Base-by-base conservation (phyloP, 495 filamentous ascomycete genomes). In the Penicillium steckii region DNA sequence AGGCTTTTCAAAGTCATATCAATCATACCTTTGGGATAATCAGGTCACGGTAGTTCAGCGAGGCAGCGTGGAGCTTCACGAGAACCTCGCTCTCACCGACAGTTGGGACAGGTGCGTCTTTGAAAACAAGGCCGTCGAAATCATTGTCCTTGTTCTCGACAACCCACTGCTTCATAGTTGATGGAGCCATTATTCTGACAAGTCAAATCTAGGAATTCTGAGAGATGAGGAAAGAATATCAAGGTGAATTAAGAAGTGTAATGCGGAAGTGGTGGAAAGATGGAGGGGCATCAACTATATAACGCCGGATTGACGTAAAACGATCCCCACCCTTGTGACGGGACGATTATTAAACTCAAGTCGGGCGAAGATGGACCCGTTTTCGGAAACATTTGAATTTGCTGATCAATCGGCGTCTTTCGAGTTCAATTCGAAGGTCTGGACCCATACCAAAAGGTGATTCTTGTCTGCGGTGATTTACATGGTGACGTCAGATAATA, bases 31-130 rank as follows among this genome's bases (percentile, higher is more conserved):
- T 78, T 4, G 87, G 81, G 56, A 95, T 91, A 54, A 88, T 79
- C 44, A 93, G 70, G 60, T 94, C 90, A 46, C 90, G 83, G 70
- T 87, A 95, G 67, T 95, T 95, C 48, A 95, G 74, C 2, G 90
- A 91, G 1, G 82, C 86, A 18, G 80, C 88, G 48, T 85, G 75
- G 12, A 93, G 72, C 69, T 85, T 85, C 60, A 95, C 83, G n/a
- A 92, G 74, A 3, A 90, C 85, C 30, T 91, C 86, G 46, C 80
- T 79, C 30, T 89, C 86, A 37, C 84, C 85, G 5, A 85, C 57
- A 49, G 81, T 64, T 9, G 88, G 86, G 30, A 90, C 60, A 0
- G 77, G 65, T 0, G 67, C 77, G 9, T 77, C 77, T 42, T 73
- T 53, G 56, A 76, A 80, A 56, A 81, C 75, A 32, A 90, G 77